A percentile compares a stretch with the other conserved stretches of the same genome.
Conservation (phyloP, 805 yeast species). For the Metschnikowia santaceciliae region DNA sequence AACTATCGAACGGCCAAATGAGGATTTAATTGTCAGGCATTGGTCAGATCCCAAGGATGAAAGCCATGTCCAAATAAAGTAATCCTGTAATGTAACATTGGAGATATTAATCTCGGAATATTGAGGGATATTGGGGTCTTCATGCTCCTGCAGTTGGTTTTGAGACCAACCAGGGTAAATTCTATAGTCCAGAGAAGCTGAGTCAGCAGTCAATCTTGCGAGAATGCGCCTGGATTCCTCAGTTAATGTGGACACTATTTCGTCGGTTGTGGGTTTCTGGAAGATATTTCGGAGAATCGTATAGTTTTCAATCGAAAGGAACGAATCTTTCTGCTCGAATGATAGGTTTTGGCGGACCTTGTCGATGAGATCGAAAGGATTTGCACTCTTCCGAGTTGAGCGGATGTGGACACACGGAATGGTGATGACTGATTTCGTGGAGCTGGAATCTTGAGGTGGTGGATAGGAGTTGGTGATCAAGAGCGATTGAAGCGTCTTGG, state of each 20-base stretch:
- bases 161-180: slow-evolving; percentile 39
- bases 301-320: slow-evolving; percentile 73
- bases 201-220: slow-evolving; percentile 34
- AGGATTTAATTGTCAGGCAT: slow-evolving; percentile 54
- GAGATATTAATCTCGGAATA: slow-evolving; percentile 41
- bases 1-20: slow-evolving; percentile 79
- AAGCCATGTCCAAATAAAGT: slow-evolving; percentile 90
- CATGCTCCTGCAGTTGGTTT: not conserved
- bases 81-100: slow-evolving; percentile 75
- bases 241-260: slow-evolving; percentile 61
- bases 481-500: slow-evolving; percentile 61
- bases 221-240: slow-evolving; percentile 66
- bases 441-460: slow-evolving; percentile 45
- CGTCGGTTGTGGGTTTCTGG: slow-evolving; percentile 48
- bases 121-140: slow-evolving; percentile 29
- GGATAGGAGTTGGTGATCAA: slow-evolving; percentile 59
- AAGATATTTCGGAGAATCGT: slow-evolving; percentile 70
- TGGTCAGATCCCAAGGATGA: slow-evolving; percentile 73
- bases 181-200: slow-evolving; percentile 33
- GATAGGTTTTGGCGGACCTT: slow-evolving; percentile 49
- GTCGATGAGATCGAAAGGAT: slow-evolving; percentile 56
- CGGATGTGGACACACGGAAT: slow-evolving; percentile 62
- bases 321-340: slow-evolving; percentile 66
- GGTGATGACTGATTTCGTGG: slow-evolving; percentile 37
- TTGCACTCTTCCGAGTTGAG: slow-evolving; percentile 46